These are phyloP conservation scores for Hymenoscyphus fructigenus DNA, from an alignment of 2,329 filamentous ascomycete species.

Conservation along the genomic window DNA sequence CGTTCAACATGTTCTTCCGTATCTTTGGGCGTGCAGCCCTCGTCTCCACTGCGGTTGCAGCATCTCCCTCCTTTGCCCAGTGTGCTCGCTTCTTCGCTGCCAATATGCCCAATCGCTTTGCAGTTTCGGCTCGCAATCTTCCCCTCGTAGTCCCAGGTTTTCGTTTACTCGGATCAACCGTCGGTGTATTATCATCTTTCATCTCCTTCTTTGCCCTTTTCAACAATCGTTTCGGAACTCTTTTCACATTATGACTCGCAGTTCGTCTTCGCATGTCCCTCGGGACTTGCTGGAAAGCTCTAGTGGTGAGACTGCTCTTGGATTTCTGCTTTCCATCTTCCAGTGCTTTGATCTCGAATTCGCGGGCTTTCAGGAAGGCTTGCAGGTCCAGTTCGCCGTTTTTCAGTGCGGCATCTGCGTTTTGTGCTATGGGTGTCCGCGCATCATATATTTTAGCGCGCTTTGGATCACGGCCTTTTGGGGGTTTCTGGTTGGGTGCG, in stretches of 20 bases:
- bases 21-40: slow-evolving; percentile 60
- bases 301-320: slow-evolving; percentile 58
- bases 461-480: slow-evolving; percentile 36
- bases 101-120: slow-evolving; percentile 66
- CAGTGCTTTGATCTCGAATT: slow-evolving; percentile 85
- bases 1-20: slow-evolving; percentile 67
- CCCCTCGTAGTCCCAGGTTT: slow-evolving; percentile 58
- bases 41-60: slow-evolving; percentile 39
- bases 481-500: slow-evolving; percentile 14
- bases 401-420: slow-evolving; percentile 41
- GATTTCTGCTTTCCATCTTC: slow-evolving; percentile 78
- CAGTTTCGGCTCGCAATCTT: slow-evolving; percentile 71
- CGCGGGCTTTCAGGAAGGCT: slow-evolving; percentile 78
- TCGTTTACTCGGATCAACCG: slow-evolving; percentile 63
- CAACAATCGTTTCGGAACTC: slow-evolving; percentile 76
- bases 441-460: slow-evolving; percentile 44
- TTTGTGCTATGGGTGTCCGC: slow-evolving; percentile 46
- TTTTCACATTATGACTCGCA: slow-evolving; percentile 92
- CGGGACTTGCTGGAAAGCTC: slow-evolving; percentile 90
- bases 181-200: slow-evolving; percentile 87
- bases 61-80: slow-evolving; percentile 35
- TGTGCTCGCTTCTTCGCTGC: slow-evolving; percentile 54
- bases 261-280: slow-evolving; percentile 80
- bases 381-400: slow-evolving; percentile 84
- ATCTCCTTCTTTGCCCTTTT: slow-evolving; percentile 71